These are phyloP conservation scores for Solanum corneliomulleri DNA, from an alignment of 257 asterid genomes.

Conservation along the genomic window DNA sequence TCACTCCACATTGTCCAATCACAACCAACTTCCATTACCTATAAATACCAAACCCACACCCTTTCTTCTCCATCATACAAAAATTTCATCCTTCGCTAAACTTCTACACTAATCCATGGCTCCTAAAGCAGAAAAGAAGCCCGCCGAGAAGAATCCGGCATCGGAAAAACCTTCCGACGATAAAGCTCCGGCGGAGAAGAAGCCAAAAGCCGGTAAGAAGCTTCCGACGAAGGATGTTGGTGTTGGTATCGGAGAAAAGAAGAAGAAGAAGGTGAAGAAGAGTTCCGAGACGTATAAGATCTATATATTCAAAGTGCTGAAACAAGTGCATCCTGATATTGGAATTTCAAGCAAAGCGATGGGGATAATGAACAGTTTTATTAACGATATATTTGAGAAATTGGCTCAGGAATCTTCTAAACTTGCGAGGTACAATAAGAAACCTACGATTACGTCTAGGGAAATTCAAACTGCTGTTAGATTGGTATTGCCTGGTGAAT, in stretches of 20 bases:
- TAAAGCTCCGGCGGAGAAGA: background rate
- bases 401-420: background rate
- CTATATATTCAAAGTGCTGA: background rate
- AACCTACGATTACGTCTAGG: background rate
- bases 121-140: background rate
- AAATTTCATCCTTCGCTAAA: background rate
- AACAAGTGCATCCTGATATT: constrained; percentile 1
- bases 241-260: background rate
- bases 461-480: constrained; percentile 2
- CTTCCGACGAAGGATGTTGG: background rate
- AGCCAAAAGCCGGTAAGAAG: background rate
- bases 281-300: constrained; percentile 1
- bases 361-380: constrained; percentile 1
- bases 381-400: constrained; percentile 1
- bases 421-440: background rate
- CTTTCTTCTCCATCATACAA: background rate
- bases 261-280: constrained; percentile 1
- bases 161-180: background rate
- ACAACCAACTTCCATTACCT: background rate
- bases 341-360: background rate
- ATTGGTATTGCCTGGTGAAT: constrained; percentile 1
- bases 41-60: background rate
- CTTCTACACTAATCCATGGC: background rate
- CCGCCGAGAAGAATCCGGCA: background rate
- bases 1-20: background rate